Conservation (phyloP, 192 early-diverging fungal species). For the Glomus cerebriforme region DNA sequence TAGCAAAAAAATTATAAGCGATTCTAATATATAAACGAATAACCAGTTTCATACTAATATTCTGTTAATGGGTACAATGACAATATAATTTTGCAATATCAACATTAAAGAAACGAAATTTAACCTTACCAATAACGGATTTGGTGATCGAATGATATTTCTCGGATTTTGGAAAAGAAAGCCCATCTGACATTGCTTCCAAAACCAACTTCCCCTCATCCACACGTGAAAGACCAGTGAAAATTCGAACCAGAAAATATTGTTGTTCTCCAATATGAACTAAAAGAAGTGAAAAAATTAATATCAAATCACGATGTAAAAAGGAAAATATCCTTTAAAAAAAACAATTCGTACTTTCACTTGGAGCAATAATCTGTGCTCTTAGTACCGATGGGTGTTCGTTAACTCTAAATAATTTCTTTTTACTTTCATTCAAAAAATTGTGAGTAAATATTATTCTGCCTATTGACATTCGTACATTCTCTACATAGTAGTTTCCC, state of each 20-base stretch:
- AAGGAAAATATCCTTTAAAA: not conserved
- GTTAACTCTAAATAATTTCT: slow-evolving; percentile 53
- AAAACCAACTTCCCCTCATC: slow-evolving; percentile 36
- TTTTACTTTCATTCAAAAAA: slow-evolving; percentile 51
- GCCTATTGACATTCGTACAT: slow-evolving; percentile 54
- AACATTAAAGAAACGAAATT: not conserved
- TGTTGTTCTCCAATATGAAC: slow-evolving; percentile 45
- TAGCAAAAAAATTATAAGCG: not conserved
- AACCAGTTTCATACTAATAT: too few species aligned
- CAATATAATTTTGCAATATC: not conserved
- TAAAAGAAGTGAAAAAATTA: not conserved
- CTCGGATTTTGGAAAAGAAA: slow-evolving; percentile 28
- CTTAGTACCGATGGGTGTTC: slow-evolving; percentile 43
- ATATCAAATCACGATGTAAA: not conserved
- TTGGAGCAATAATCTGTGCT: slow-evolving; percentile 39
- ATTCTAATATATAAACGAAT: too few species aligned
- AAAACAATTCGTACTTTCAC: slow-evolving; percentile 36
- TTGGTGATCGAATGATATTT: slow-evolving; percentile 36
- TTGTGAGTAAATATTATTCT: slow-evolving; percentile 60
- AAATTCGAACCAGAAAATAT: slow-evolving; percentile 40
- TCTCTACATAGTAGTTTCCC: slow-evolving; percentile 63
- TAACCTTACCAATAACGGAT: slow-evolving; percentile 1
- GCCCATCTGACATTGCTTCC: slow-evolving; percentile 42
- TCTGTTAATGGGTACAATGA: not conserved
- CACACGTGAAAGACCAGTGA: slow-evolving; percentile 23